A percentile compares a stretch with the other conserved stretches of the same genome.
These are phyloP conservation scores for Sutorius australiensis DNA, from an alignment of 768 basidiomycete species.

Conservation along the genomic window DNA sequence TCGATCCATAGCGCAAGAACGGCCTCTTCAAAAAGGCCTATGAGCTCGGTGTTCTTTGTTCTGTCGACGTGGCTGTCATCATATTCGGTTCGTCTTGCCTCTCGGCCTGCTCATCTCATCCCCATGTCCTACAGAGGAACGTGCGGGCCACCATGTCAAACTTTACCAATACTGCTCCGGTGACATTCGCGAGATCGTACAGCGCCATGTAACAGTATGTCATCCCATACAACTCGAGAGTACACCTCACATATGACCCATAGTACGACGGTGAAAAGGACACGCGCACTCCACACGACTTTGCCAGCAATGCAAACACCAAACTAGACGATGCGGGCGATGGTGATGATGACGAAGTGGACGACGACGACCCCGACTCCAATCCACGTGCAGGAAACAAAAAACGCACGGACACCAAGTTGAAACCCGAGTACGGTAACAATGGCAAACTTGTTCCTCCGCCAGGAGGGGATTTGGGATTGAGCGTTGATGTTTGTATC, in stretches of 20 bases:
- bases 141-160: slow-evolving; percentile 74
- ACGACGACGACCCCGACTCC: slow-evolving; percentile 31
- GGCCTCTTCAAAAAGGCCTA: slow-evolving; percentile 91
- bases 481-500: slow-evolving; percentile 26
- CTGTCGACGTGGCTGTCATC: slow-evolving; percentile 84
- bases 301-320: slow-evolving; percentile 35
- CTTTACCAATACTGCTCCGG: slow-evolving; percentile 78
- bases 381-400: slow-evolving; percentile 16
- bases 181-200: slow-evolving; percentile 66
- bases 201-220: slow-evolving; percentile 56
- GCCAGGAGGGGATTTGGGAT: slow-evolving; percentile 15
- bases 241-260: not conserved
- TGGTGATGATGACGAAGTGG: slow-evolving; percentile 37
- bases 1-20: slow-evolving; percentile 65
- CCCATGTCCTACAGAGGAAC: slow-evolving; percentile 52
- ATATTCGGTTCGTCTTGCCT: slow-evolving; percentile 62
- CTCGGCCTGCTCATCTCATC: not conserved
- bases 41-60: slow-evolving; percentile 86
- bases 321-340: slow-evolving; percentile 37
- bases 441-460: slow-evolving; percentile 19
- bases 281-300: slow-evolving; percentile 46
- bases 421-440: slow-evolving; percentile 28
- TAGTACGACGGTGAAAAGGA: slow-evolving; percentile 55
- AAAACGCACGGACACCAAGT: slow-evolving; percentile 25
- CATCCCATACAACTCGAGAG: slow-evolving; percentile 3